Base-by-base conservation (phyloP, 2,329 filamentous ascomycete genomes). In the Parastagonospora avenae region DNA sequence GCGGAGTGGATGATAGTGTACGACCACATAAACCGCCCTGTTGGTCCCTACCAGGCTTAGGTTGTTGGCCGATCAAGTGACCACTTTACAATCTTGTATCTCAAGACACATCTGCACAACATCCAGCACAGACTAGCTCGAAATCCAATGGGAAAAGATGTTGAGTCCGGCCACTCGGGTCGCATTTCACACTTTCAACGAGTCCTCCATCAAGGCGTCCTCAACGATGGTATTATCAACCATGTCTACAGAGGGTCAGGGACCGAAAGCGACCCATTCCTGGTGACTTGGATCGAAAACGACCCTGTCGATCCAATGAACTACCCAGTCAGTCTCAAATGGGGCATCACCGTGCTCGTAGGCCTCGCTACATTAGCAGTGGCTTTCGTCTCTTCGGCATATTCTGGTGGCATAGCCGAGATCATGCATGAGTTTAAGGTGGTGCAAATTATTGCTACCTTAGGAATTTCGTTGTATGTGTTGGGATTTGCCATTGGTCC, bases 331-430 rank as follows among this genome's bases (percentile, higher is more conserved):
- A 48, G 64, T 27, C 82, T 81, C 71, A 90, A 90, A 75, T 91
- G 88, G 88, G 67, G 70, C 28, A 83, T 88, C 56, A 88, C 86
- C 1, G 65, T 82, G 45, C 68, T 87, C 35, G 83, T 87, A 49
- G 86, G 88, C 10, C 62, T 88, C 27, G 84, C 88, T 11, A 88
- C 87, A 1, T 79, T 92, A 37, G 86, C 76, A 27, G 86, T 91
- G 28, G 79, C 89, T 2, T 88, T 92, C 61, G 83, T 85, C 46
- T 89, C 86, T 14, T 87, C 85, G 1, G 87, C 87, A 29, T 89
- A 85, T 69, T 83, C 82, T 4, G 84, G 84, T 10, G 84, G 83
- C 40, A 68, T 85, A 11, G 49, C 59, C 8, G 74, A 84, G 42
- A 78, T 90, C 46, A 76, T 85, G 11, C 37, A 54, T 1, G 76